phyloP scores from a whole-genome alignment of 352 stramenopile species.

The Hyaloperonospora arabidopsidis region DNA sequence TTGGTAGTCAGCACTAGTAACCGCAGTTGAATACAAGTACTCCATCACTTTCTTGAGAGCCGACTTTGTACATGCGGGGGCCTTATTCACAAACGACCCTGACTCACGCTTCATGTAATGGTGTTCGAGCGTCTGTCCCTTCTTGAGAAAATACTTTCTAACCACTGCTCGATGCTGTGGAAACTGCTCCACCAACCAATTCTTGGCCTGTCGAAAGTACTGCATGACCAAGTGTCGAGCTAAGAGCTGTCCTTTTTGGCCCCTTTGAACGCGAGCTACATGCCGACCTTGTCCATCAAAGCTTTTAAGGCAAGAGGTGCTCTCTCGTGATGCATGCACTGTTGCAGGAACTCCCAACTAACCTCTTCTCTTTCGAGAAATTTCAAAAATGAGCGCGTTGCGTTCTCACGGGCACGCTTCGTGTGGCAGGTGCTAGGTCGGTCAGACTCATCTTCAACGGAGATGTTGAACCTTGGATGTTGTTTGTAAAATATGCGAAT shows the following conservation, averaged over 20 bases:
- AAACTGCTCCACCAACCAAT: conserved; percentile 19
- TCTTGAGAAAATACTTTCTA: background rate
- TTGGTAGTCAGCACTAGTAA: background rate
- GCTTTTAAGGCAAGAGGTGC: no score
- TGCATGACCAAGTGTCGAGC: background rate
- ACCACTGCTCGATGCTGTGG: background rate
- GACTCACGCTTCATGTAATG: background rate
- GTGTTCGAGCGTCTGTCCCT: background rate
- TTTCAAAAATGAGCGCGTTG: no score
- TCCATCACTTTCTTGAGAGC: background rate
- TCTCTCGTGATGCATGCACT: no score
- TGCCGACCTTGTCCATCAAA: conserved; percentile 6
- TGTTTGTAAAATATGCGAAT: no score
- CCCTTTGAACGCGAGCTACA: background rate
- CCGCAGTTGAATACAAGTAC: background rate
- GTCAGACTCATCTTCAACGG: no score
- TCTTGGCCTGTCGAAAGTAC: conserved; percentile 17
- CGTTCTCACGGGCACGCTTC: no score
- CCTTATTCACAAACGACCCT: background rate
- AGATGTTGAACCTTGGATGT: no score
- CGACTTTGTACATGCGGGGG: background rate
- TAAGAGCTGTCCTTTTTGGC: background rate
- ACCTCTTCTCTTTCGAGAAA: no score
- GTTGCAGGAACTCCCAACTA: no score
- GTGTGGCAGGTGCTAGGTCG: no score